These are phyloP conservation scores for Suillus cothurnatus DNA, from an alignment of 768 basidiomycete species.

Conservation along the genomic window DNA sequence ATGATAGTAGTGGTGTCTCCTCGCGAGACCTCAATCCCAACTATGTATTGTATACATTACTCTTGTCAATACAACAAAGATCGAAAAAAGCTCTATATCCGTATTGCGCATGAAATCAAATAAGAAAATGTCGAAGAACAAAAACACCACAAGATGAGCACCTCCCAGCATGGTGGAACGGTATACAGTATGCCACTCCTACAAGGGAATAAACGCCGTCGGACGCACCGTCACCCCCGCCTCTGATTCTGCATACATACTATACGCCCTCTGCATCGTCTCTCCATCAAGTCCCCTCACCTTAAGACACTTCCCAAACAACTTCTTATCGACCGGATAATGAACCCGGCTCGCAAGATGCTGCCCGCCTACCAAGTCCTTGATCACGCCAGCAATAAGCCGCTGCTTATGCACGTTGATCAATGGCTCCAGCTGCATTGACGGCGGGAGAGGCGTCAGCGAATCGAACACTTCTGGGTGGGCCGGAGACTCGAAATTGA, in stretches of 20 bases:
- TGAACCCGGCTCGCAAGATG: conserved; percentile 77
- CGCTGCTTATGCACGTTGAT: conserved; percentile 92
- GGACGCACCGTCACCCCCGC: conserved; percentile 12
- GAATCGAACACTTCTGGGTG: conserved; percentile 81
- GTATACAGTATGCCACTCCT: neutral
- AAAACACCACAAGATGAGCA: neutral
- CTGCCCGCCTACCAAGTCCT: conserved; percentile 78
- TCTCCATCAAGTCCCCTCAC: conserved; percentile 65
- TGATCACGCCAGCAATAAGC: conserved; percentile 77
- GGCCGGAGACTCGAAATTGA: conserved; percentile 66
- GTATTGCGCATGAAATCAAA: conserved; percentile 2
- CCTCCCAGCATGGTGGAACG: neutral
- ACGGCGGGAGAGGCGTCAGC: conserved; percentile 67
- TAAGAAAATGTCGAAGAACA: conserved; percentile 3
- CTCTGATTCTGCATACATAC: conserved; percentile 35
- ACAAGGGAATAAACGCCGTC: conserved; percentile 25
- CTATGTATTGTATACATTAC: neutral
- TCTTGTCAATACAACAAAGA: conserved; percentile 5
- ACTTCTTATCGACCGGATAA: conserved; percentile 69
- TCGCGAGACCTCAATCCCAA: neutral
- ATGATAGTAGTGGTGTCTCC: neutral
- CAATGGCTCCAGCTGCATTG: conserved; percentile 82
- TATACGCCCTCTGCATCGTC: conserved; percentile 51
- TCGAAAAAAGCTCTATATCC: neutral
- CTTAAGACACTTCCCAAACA: conserved; percentile 75